Evolutionary conservation across 139 green algal species (phyloP).

Genomic region (Marvania coccoides): DNA sequence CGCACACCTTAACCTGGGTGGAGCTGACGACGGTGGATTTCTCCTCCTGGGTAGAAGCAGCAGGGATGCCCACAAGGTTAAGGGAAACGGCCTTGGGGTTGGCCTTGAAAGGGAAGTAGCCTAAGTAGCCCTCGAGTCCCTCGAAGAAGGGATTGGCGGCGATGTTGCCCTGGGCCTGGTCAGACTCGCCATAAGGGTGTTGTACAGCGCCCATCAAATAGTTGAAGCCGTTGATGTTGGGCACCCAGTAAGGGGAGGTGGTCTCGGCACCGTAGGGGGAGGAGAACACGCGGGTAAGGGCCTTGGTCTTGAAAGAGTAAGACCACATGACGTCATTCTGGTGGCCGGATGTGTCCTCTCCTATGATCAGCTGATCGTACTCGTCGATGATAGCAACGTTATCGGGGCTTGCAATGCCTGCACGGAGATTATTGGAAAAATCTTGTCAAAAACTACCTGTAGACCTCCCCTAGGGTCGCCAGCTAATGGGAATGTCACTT

Average conservation of each 20-base stretch:
- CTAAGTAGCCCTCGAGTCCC: conserved; percentile 4
- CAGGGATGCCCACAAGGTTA: not conserved
- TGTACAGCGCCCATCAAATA: conserved; percentile 43
- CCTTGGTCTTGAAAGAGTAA: conserved; percentile 24
- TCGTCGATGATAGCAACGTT: conserved; percentile 29
- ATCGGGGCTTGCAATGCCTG: conserved; percentile 30
- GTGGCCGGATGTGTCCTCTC: conserved; percentile 31
- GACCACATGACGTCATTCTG: conserved; percentile 48
- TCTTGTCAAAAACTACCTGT: too few relatives aligned
- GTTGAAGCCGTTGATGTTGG: conserved; percentile 27
- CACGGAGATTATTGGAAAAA: too few relatives aligned
- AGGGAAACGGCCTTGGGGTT: not conserved
- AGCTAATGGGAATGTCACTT: too few relatives aligned
- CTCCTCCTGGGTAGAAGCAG: not conserved
- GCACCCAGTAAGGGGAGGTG: conserved; percentile 37
- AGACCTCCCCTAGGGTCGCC: too few relatives aligned
- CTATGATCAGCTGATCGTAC: conserved; percentile 24
- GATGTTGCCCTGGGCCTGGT: conserved; percentile 7
- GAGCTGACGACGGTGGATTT: not conserved
- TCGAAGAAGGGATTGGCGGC: not conserved
- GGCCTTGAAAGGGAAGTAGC: conserved; percentile 3
- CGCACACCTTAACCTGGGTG: not conserved
- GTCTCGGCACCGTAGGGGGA: conserved; percentile 47
- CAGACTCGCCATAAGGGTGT: conserved; percentile 49
- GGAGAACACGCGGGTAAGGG: conserved; percentile 35